Percentiles rank a stretch among this genome's conserved stretches.
Evolutionary conservation across 768 basidiomycete genomes (phyloP).

Genomic region (Podaxis sp.): DNA sequence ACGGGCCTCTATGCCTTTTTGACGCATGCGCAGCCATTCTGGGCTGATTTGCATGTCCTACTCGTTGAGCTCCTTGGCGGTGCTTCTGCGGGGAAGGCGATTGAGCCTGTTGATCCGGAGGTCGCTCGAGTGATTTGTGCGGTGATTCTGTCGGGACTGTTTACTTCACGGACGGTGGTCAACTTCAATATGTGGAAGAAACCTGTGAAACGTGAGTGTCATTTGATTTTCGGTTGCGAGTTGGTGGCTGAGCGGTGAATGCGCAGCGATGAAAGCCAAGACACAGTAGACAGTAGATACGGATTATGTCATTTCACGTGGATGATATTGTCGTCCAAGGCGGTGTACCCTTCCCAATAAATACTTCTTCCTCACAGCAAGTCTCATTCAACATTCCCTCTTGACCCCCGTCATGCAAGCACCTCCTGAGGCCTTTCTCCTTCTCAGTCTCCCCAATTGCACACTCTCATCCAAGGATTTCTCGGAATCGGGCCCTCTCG

Average conservation of each 20-base stretch:
- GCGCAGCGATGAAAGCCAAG: conserved; percentile 9
- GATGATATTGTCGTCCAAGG: not conserved
- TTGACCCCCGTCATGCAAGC: conserved; percentile 7
- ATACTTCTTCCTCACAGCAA: not conserved
- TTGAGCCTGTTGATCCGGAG: conserved; percentile 58
- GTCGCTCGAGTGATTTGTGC: conserved; percentile 74
- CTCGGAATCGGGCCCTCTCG: conserved; percentile 44
- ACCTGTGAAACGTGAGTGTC: conserved; percentile 19
- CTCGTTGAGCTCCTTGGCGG: conserved; percentile 47
- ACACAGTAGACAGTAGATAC: conserved; percentile 13
- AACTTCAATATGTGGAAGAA: conserved; percentile 51
- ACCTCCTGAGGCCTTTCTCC: conserved; percentile 50
- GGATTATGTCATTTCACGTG: conserved; percentile 14
- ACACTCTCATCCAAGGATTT: conserved; percentile 34
- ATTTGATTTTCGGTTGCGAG: not conserved
- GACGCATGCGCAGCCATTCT: conserved; percentile 87
- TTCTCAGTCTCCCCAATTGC: conserved; percentile 53
- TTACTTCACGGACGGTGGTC: conserved; percentile 62
- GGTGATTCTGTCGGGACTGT: conserved; percentile 58
- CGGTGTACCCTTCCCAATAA: conserved; percentile 11
- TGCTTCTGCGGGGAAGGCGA: conserved; percentile 25
- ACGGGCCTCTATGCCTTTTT: conserved; percentile 80
- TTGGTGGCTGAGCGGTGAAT: not conserved
- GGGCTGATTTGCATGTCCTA: conserved; percentile 57
- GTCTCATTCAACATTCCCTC: not conserved